These are phyloP conservation scores for Haematococcus sp. DNA, from an alignment of 139 green algal species.

Conservation along the genomic window DNA sequence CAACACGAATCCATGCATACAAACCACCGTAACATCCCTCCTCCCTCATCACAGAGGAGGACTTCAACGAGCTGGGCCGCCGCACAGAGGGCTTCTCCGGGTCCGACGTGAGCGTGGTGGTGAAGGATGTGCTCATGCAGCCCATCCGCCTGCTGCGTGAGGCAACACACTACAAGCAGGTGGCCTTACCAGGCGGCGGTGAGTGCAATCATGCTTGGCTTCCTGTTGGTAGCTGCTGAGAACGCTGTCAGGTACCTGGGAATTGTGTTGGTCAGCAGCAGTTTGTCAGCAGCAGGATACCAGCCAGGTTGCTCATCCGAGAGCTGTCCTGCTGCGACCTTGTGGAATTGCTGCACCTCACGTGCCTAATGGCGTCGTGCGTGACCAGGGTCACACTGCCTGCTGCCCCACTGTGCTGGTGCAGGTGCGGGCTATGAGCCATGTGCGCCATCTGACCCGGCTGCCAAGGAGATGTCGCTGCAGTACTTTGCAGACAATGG, in stretches of 20 bases:
- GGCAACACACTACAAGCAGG: conserved; percentile 89
- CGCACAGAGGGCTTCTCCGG: conserved; percentile 91
- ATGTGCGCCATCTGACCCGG: conserved; percentile 75
- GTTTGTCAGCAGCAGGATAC: too few species aligned
- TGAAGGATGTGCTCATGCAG: conserved; percentile 99
- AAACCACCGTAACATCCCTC: too few species aligned
- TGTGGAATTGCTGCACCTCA: too few species aligned
- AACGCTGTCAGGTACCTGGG: too few species aligned
- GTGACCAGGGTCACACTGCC: too few species aligned
- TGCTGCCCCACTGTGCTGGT: too few species aligned
- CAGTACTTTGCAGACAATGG: conserved; percentile 68
- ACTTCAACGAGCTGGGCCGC: conserved; percentile 79
- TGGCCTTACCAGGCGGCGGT: conserved; percentile 31
- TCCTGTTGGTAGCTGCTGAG: not conserved
- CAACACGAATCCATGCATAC: too few species aligned
- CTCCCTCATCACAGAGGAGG: conserved; percentile 42
- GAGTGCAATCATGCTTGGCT: not conserved
- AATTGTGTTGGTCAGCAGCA: too few species aligned
- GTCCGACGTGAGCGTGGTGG: conserved; percentile 73
- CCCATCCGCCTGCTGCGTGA: conserved; percentile 89
- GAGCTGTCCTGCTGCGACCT: too few species aligned
- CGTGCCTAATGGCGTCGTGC: too few species aligned
- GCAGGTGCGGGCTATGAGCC: conserved; percentile 50
- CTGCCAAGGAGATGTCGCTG: conserved; percentile 68
- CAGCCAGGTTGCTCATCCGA: too few species aligned